Evolutionary conservation across 2,329 filamentous ascomycete species (phyloP).

Genomic region (Lasiodiplodia citricola): DNA sequence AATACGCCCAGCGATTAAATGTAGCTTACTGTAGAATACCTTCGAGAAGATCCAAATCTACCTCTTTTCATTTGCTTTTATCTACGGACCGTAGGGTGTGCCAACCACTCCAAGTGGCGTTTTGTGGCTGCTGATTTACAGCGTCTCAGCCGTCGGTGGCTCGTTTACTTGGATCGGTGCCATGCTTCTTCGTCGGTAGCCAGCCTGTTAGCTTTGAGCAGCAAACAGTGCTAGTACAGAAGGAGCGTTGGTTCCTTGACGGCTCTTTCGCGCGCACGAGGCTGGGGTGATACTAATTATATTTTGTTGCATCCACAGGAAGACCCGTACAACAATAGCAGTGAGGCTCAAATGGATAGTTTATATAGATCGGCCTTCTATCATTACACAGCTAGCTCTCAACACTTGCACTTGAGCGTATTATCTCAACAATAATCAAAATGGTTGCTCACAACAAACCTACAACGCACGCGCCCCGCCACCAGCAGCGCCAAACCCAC

Average conservation of each 20-base stretch:
- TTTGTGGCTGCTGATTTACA: neutral
- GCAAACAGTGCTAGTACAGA: no score
- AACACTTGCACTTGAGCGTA: neutral
- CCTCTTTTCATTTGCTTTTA: neutral
- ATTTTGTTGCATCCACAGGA: no score
- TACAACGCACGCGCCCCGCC: neutral
- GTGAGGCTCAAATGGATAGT: no score
- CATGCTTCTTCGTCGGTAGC: neutral
- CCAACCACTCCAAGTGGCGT: neutral
- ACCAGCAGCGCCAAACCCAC: neutral
- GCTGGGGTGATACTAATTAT: neutral
- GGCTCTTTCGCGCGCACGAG: neutral
- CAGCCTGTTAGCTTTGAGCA: neutral
- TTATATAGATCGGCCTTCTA: neutral
- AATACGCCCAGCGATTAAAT: no score
- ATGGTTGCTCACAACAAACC: neutral
- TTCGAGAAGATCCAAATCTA: no score
- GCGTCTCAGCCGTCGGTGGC: neutral
- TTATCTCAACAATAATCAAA: neutral
- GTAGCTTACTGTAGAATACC: no score
- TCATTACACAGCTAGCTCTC: neutral
- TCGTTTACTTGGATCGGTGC: neutral
- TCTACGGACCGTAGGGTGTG: neutral
- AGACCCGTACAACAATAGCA: no score
- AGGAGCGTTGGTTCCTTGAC: no score